Base-by-base conservation (phyloP, 768 basidiomycete species). In the Hypholoma sublateritium region DNA sequence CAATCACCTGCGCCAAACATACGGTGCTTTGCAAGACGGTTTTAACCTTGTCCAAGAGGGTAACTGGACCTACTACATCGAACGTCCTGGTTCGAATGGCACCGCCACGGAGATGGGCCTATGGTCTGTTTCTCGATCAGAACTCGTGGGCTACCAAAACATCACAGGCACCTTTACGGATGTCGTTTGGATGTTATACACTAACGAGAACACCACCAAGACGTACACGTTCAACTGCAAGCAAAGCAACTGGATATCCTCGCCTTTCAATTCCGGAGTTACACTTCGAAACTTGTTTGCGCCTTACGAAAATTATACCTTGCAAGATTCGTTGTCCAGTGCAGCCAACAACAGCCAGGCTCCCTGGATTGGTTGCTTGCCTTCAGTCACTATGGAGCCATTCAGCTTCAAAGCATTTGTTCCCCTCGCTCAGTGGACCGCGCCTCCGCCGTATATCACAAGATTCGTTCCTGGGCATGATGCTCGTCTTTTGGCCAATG, bases 401-500 rank as follows among this genome's bases (percentile, higher is more conserved):
- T 94, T 82, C 65, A 84, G 88, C 32, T 94, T 88, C 80, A 94
- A 95, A 71, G 85, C 84, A 1, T 77, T 94, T 17, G 92, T 97
- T 7, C 91, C 90, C 0, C 39, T 58, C 0, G 63, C 57, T 0
- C 77, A 88, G 60, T 97, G 93, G 92, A 74, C 84, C 5, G 62
- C 83, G 5, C 86, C 89, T 51, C 81, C 77, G 5, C 91, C 94
- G 14, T 81, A 84, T 54, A 69, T 97, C 55, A 92, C 91, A 16
- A 83, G 82, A 53, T 96, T 96, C 71, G 67, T 71, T 2, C 95
- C 95, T 0, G 94, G 95, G 1, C 95, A 97, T 69, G 95, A 97
- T 64, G 79, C 85, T 42, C 88, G 95, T 42, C 73, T 93, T 37
- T 64, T 79, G 22, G 72, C 74, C 32, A 76, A 77, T 21, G 68